These are phyloP conservation scores for Fusarium sp. DNA, from an alignment of 2,329 filamentous ascomycete genomes.

Conservation along the genomic window DNA sequence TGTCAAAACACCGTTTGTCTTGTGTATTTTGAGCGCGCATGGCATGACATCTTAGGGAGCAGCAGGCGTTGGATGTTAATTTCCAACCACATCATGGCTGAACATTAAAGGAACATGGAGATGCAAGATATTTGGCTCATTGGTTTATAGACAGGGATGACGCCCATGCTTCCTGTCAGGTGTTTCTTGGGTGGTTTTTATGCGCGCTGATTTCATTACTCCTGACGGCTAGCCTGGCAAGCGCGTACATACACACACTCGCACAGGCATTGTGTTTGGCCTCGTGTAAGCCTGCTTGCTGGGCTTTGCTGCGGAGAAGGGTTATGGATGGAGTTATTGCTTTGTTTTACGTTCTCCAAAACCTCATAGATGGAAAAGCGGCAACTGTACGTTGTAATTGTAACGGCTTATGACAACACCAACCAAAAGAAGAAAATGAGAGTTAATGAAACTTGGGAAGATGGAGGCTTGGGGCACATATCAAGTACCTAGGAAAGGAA, in stretches of 20 bases:
- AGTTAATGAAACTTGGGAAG: slow-evolving; percentile 33
- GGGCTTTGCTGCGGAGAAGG: slow-evolving; percentile 22
- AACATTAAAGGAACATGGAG: slow-evolving; percentile 48
- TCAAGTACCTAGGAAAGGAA: slow-evolving; percentile 27
- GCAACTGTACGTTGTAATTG: slow-evolving; percentile 52
- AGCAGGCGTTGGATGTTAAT: slow-evolving; percentile 54
- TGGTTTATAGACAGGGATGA: slow-evolving; percentile 48
- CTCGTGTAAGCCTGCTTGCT: slow-evolving; percentile 26
- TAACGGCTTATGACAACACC: slow-evolving; percentile 53
- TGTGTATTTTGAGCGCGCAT: slow-evolving; percentile 56
- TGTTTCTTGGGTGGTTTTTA: slow-evolving; percentile 49
- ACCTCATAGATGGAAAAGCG: slow-evolving; percentile 52
- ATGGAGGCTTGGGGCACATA: slow-evolving; percentile 46
- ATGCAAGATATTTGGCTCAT: slow-evolving; percentile 46
- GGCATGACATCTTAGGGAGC: slow-evolving; percentile 54
- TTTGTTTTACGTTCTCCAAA: slow-evolving; percentile 47
- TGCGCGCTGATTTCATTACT: slow-evolving; percentile 21
- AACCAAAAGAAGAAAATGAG: slow-evolving; percentile 37
- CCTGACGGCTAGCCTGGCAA: slow-evolving; percentile 8
- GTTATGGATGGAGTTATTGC: slow-evolving; percentile 41
- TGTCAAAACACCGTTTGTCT: slow-evolving; percentile 45
- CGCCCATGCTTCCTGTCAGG: slow-evolving; percentile 43
- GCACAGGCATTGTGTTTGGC: neutral
- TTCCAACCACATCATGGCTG: slow-evolving; percentile 51
- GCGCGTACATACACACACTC: neutral